Base-by-base conservation (phyloP, 768 basidiomycete species). In the Lactarius trivialis region DNA sequence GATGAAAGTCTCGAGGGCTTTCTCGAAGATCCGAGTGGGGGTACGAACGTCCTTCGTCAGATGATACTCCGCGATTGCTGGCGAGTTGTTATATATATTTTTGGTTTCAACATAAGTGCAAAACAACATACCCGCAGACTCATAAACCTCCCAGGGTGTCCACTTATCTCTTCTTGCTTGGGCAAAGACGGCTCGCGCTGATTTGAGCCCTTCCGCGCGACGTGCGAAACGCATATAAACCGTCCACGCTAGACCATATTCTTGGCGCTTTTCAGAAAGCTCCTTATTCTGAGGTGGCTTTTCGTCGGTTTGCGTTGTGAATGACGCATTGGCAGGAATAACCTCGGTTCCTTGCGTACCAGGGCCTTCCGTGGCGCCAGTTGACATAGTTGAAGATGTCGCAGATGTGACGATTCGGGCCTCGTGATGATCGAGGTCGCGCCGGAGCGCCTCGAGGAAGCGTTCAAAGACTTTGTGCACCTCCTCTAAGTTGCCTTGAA, bases 51-150 rank as follows among this genome's bases (percentile, higher is more conserved):
- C 87, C 60, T 89, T 89, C 69, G 86, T 91, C 70, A 82, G 82
- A 71, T 97, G 93, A 70, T 97, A 97, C 73, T 98, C 97, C 84
- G 96, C 91, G 68, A 95, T 72, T 0, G 97, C 97, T 94, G 70
- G 19, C 56, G n/a, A 45, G 26, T 12, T 54, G 21, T 12, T 43
- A 60, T 19, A 52, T 61, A 34, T 73, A 57, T 34, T 52, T 30
- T 6, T 9, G 30, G 30, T 30, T 24, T 7, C 49, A 50, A 32
- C 3, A 30, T 15, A 33, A 15, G 43, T 24, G 32, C 32, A n/a
- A 14, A 24, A 9, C 14, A 55, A 71, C 79, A 37, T 65, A 95
- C 94, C 94, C 58, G 91, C 86, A 48, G 94, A 89, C 72, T 98
- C 95, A 68, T 87, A 96, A 0, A 93, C 89, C 69, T 95, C 89